Base-by-base conservation (phyloP, 1,139 yeast species). In the Candida sanyaensis region DNA sequence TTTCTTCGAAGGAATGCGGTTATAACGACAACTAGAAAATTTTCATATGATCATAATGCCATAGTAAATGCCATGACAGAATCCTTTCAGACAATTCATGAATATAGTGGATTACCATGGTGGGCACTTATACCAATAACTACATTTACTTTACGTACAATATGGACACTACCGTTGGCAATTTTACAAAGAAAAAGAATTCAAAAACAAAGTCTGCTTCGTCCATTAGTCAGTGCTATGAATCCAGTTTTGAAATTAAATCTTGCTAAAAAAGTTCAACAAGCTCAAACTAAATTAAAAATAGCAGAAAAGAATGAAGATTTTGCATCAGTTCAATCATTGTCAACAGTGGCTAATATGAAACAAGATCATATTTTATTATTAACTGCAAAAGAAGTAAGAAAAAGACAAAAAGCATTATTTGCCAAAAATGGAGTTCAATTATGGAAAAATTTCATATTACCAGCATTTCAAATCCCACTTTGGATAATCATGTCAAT, bases 401-500 rank as follows among this genome's bases (percentile, higher is more conserved):
- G 93, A 49, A 83, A 81, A 51, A 74, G 96, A 50, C 95, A 92
- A 56, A 83, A 85, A 55, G 68, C 66, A 44, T 69, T 92, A 13
- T 92, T 87, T 65, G 80, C 78, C 54, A 76, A 79, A 47, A 76
- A 86, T 59, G 71, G 75, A 12, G 89, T 92, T 45, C 95, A 88
- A 59, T 64, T 85, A 48, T 92, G 96, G 92, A 91, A 90, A 62
- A 85, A 88, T 58, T 69, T 84, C 49, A 62, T 84, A 1, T 61
- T 88, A 42, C 98, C 98, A 0, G 71, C 83, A 1, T 81, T 88
- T 23, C 98, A 92, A 62, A 75, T 92, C 28, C 98, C 98, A 0
- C 65, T 91, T n/a, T 92, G 97, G 96, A 75, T 90, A 3, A 74
- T 85, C 2, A 75, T 90, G 77, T 86, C 95, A 8, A 71, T 86